Percentiles rank a stretch among this genome's conserved stretches.
These are phyloP conservation scores for Alternaria brassicicola DNA, from an alignment of 2,329 filamentous ascomycete genomes.

Conservation along the genomic window DNA sequence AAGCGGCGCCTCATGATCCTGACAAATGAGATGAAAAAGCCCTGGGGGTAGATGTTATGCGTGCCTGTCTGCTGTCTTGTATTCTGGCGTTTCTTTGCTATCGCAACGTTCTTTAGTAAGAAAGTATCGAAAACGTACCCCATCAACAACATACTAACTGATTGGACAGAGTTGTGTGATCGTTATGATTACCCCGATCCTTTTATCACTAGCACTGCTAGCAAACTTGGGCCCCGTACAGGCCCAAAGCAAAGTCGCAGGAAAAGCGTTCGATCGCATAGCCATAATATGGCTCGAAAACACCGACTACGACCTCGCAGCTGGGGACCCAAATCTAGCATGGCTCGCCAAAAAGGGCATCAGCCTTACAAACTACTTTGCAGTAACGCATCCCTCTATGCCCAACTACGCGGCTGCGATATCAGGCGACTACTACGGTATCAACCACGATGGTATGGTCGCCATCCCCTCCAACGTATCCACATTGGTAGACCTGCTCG, in stretches of 20 bases:
- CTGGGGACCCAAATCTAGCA: slow-evolving; percentile 65
- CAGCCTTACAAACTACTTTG: slow-evolving; percentile 61
- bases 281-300: slow-evolving; percentile 81
- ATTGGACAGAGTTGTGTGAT: background rate
- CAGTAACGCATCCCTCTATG: slow-evolving; percentile 71
- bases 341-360: slow-evolving; percentile 68
- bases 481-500: slow-evolving; percentile 52
- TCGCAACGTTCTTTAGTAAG: background rate
- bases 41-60: background rate
- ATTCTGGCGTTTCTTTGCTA: background rate
- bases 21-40: background rate
- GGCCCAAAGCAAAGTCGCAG: slow-evolving; percentile 60
- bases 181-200: slow-evolving; percentile 6
- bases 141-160: background rate
- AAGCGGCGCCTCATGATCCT: background rate
- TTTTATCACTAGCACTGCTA: slow-evolving; percentile 23
- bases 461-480: slow-evolving; percentile 49
- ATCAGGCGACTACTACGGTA: slow-evolving; percentile 75
- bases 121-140: background rate
- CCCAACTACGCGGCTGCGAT: slow-evolving; percentile 76
- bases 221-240: slow-evolving; percentile 51
- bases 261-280: slow-evolving; percentile 74
- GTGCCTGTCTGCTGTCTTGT: background rate
- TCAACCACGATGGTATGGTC: slow-evolving; percentile 70
- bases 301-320: slow-evolving; percentile 69